A percentile compares a stretch with the other conserved stretches of the same genome.
These are phyloP conservation scores for Fusarium avenaceum DNA, from an alignment of 2,329 filamentous ascomycete species.

Conservation along the genomic window DNA sequence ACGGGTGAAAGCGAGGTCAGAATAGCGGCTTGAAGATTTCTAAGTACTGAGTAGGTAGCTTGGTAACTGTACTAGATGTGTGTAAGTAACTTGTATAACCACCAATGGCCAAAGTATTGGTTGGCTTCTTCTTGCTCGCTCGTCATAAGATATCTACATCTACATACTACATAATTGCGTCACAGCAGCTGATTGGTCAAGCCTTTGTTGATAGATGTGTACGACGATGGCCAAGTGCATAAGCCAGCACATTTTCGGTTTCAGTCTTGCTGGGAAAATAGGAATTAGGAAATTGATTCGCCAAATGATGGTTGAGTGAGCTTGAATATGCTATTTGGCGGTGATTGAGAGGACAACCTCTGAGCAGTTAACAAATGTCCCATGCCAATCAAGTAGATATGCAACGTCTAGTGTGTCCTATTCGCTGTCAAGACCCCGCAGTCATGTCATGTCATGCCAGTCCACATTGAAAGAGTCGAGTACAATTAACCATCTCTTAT, in stretches of 20 bases:
- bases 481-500: background rate
- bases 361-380: slow-evolving; percentile 1
- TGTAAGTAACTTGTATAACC: too few relatives aligned
- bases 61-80: too few relatives aligned
- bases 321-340: background rate
- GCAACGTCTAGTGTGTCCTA: background rate
- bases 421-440: slow-evolving; percentile 22
- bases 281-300: slow-evolving; percentile 14
- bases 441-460: slow-evolving; percentile 35
- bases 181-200: slow-evolving; percentile 20
- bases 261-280: slow-evolving; percentile 13
- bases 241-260: slow-evolving; percentile 5
- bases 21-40: too few relatives aligned
- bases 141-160: background rate
- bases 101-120: too few relatives aligned
- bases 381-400: slow-evolving; percentile 11
- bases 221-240: too few relatives aligned
- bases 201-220: background rate
- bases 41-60: too few relatives aligned
- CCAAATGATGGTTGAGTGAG: background rate
- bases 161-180: background rate
- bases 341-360: background rate
- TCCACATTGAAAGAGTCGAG: background rate
- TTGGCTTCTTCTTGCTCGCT: background rate
- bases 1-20: too few relatives aligned